A percentile compares a stretch with the other conserved stretches of the same genome.
Conservation (phyloP, 495 filamentous ascomycete genomes). For the Polyplosphaeria fusca region DNA sequence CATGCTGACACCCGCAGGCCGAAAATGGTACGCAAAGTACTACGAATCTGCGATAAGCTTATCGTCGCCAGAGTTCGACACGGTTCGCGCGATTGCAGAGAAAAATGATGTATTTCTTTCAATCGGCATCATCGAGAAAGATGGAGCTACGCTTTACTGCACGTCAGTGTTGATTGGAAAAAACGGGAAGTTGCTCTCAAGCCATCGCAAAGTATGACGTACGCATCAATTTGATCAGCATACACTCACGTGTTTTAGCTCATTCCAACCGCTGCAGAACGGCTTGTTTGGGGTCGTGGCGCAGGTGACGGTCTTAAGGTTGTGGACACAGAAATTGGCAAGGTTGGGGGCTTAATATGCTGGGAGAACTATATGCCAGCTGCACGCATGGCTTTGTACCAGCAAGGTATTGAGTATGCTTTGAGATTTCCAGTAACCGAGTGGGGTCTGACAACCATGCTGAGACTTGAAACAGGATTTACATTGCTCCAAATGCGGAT, state of each 20-base stretch:
- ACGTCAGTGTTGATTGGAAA: constrained; percentile 41
- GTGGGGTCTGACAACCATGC: too few relatives aligned
- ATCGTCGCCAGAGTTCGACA: constrained; percentile 41
- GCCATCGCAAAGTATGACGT: constrained; percentile 42
- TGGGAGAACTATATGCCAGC: constrained; percentile 51
- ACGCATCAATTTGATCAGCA: not conserved
- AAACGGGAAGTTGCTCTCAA: constrained; percentile 40
- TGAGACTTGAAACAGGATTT: too few relatives aligned
- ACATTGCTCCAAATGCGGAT: constrained; percentile 45
- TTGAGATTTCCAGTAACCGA: too few relatives aligned
- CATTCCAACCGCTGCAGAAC: constrained; percentile 44
- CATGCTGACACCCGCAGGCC: constrained; percentile 30
- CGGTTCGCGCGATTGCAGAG: constrained; percentile 38
- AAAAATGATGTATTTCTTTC: constrained; percentile 40
- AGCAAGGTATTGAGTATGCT: constrained; percentile 45
- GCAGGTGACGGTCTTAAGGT: constrained; percentile 44
- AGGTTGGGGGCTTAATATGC: constrained; percentile 46
- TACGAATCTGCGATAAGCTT: constrained; percentile 42
- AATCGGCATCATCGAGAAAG: constrained; percentile 47
- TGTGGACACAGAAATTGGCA: constrained; percentile 44
- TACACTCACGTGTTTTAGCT: constrained; percentile 33
- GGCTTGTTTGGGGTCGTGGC: constrained; percentile 45
- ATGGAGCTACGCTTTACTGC: constrained; percentile 45
- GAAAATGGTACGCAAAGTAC: constrained; percentile 46
- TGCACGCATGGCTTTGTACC: constrained; percentile 44